Evolutionary conservation across 2,329 filamentous ascomycete species (phyloP), one percentile per base, ranked within the genome.

Genomic region (Aspergillus phoenicis): DNA sequence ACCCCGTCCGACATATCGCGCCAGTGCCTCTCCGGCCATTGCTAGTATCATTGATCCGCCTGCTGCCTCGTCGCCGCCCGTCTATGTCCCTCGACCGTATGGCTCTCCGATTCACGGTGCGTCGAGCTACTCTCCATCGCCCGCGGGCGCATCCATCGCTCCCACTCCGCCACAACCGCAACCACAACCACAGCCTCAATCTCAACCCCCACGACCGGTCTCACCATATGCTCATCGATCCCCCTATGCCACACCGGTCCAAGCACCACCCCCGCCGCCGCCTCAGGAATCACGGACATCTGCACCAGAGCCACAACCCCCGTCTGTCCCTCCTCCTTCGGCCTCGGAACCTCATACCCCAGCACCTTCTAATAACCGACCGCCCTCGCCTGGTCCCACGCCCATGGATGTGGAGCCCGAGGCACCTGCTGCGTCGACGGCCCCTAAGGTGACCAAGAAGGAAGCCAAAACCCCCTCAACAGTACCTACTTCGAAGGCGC

Each of bases 1-100:
- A 13, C 75, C 73, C 77, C 84, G 76, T 72, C 82, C 64, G 79
- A 68, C 70, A 20, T 78, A 90, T 76, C 87, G 90, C 58, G 90
- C 91, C n/a, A 94, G 91, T 73, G 90, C 90, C 41, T 97, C 94
- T 4, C 93, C 94, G 1, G 94, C 94, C 2, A 97, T 97, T 67
- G 89, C 92, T 5, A 96, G 91, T 77, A 84, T 97, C 60, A 91
- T 97, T 54, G 92, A 97, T 67, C 90, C 89, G 71, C 75, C 68
- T 63, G 68, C 74, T 33, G 72, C 73, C 71, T 72, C 54, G 51
- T 58, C 70, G 5, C 73, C 74, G 38, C 64, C 68, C 2, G 54
- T 71, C n/a, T 73, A 74, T 59, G 64, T 70, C 28, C 60, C 64
- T 15, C 68, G 69, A 3, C 63, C 68, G 8, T 73, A 73, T 56